These are phyloP conservation scores for Apiotrichum sp. DNA, from an alignment of 1,284 basidiomycete genomes.

Conservation along the genomic window DNA sequence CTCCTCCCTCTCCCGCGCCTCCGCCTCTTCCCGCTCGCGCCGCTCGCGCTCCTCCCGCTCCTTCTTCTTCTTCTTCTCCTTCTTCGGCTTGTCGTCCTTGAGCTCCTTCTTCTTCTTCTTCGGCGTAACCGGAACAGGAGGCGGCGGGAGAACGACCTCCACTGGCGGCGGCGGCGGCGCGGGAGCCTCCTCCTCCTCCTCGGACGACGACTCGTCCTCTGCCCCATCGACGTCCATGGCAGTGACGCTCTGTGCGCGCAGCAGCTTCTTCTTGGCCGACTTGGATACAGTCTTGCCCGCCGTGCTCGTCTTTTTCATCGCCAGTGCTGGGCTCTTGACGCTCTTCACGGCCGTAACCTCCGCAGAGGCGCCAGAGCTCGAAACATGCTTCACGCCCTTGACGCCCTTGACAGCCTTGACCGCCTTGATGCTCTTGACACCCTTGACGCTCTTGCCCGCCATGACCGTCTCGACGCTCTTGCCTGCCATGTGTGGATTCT, in stretches of 20 bases:
- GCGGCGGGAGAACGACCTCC: background rate
- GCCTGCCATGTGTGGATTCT: constrained; percentile 1
- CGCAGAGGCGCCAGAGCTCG: background rate
- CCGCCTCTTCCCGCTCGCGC: too few species aligned
- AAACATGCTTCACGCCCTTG: constrained; percentile 6
- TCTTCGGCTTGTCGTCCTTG: constrained; percentile 4
- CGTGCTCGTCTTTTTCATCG: constrained; percentile 11
- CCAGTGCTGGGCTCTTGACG: constrained; percentile 13
- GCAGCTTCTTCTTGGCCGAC: constrained; percentile 3
- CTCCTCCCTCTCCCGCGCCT: background rate
- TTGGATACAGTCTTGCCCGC: background rate
- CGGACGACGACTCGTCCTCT: constrained; percentile 1
- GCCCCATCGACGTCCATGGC: constrained; percentile 18
- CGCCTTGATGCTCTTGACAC: background rate
- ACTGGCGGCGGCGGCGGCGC: background rate
- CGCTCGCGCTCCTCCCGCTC: background rate
- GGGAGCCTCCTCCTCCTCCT: background rate
- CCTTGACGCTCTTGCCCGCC: constrained; percentile 12
- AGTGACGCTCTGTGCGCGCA: constrained; percentile 8
- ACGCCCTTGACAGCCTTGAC: constrained; percentile 9
- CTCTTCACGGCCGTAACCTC: background rate
- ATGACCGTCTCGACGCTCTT: constrained; percentile 9
- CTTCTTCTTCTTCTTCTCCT: constrained; percentile 2
- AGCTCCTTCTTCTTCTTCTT: constrained; percentile 12
- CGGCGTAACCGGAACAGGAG: background rate